Evolutionary conservation across 768 basidiomycete species (phyloP).

Genomic region (Mrakia gelida): DNA sequence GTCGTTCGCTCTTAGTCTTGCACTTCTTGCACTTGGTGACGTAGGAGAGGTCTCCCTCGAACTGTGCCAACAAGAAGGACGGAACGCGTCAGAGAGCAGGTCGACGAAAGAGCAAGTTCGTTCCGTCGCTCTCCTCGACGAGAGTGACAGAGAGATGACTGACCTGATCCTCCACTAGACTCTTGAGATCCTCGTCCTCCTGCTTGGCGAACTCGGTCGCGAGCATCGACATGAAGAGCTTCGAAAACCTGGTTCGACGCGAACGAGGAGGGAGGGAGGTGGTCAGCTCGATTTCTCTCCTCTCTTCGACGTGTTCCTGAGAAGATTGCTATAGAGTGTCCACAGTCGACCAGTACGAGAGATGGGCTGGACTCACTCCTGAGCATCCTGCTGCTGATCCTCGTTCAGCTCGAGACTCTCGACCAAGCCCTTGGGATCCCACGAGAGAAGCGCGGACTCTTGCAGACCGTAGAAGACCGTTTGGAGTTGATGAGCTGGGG

Average conservation of each 20-base stretch:
- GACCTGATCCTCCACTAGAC: slow-evolving; percentile 71
- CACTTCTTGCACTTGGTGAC: slow-evolving; percentile 74
- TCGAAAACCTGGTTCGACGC: slow-evolving; percentile 66
- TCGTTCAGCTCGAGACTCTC: slow-evolving; percentile 75
- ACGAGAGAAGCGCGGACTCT: slow-evolving; percentile 61
- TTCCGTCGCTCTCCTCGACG: neutral
- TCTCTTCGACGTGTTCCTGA: neutral
- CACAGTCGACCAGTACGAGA: no score
- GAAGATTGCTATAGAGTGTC: neutral
- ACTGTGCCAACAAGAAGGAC: slow-evolving; percentile 50
- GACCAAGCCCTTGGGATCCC: slow-evolving; percentile 78
- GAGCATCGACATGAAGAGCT: slow-evolving; percentile 85
- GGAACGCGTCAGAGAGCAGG: neutral
- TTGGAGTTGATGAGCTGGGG: slow-evolving; percentile 48
- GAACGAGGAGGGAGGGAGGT: neutral
- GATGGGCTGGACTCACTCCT: slow-evolving; percentile 60
- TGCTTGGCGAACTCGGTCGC: slow-evolving; percentile 85
- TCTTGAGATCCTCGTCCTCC: slow-evolving; percentile 56
- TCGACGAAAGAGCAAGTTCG: neutral
- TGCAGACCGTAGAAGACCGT: slow-evolving; percentile 74
- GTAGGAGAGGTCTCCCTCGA: slow-evolving; percentile 79
- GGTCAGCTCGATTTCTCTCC: neutral
- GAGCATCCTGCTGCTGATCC: slow-evolving; percentile 91
- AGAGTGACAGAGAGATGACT: slow-evolving; percentile 24
- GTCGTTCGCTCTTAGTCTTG: slow-evolving; percentile 58